Conservation (phyloP, 805 yeast genomes). For the Millerozyma miso region DNA sequence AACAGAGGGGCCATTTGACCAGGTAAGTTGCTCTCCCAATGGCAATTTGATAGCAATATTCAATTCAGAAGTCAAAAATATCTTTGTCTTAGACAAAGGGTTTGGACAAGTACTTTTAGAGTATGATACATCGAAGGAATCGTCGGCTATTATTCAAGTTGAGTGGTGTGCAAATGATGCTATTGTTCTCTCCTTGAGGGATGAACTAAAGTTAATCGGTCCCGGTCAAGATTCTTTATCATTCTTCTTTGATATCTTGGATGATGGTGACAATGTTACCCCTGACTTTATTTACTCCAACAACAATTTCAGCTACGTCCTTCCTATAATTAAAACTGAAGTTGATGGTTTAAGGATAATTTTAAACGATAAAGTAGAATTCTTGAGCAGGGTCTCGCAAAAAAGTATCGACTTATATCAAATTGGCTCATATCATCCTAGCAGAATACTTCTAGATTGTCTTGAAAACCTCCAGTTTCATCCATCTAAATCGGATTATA, state of each 20-base stretch:
- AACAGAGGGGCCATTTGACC: conserved; percentile 47
- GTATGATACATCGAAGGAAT: conserved; percentile 39
- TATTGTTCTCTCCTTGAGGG: conserved; percentile 57
- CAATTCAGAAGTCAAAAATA: conserved; percentile 30
- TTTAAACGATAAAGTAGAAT: conserved; percentile 54
- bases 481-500: conserved; percentile 79
- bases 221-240: conserved; percentile 59
- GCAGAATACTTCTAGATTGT: conserved; percentile 80
- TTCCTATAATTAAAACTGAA: conserved; percentile 47
- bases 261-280: conserved; percentile 25
- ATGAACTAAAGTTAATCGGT: conserved; percentile 66
- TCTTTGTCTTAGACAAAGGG: conserved; percentile 48
- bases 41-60: conserved; percentile 51
- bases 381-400: conserved; percentile 58
- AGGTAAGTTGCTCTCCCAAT: conserved; percentile 48
- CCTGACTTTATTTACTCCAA: conserved; percentile 6
- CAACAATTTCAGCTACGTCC: conserved; percentile 15
- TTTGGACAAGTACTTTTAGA: conserved; percentile 43
- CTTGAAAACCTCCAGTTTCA: conserved; percentile 53
- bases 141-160: conserved; percentile 41
- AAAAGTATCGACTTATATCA: conserved; percentile 60
- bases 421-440: conserved; percentile 79
- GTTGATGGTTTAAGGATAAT: conserved; percentile 69
- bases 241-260: conserved; percentile 43
- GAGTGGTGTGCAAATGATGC: conserved; percentile 90